These are phyloP conservation scores for Coniophora puteana DNA, from an alignment of 1,284 basidiomycete genomes.

Conservation along the genomic window DNA sequence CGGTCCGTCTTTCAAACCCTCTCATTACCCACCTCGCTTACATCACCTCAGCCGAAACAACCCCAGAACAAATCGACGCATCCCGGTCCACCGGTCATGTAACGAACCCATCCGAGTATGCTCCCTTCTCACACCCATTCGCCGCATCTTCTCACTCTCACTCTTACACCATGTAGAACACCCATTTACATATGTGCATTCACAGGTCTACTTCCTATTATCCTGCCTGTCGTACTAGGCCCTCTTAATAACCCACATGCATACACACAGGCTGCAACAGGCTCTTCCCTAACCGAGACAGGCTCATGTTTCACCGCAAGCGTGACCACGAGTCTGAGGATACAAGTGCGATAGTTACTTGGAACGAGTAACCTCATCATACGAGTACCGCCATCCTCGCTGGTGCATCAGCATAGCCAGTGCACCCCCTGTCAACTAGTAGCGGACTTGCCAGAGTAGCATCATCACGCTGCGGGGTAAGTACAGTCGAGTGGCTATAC, in stretches of 20 bases:
- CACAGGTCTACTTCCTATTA: slow-evolving; percentile 28
- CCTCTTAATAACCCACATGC: not conserved
- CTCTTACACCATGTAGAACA: slow-evolving; percentile 37
- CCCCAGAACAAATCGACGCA: slow-evolving; percentile 42
- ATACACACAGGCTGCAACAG: slow-evolving; percentile 51
- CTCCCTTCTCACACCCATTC: slow-evolving; percentile 9
- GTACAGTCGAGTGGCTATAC: no score
- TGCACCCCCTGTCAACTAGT: no score
- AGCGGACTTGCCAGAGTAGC: no score
- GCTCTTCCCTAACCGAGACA: slow-evolving; percentile 59
- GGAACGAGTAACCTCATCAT: slow-evolving; percentile 46
- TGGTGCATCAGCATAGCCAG: no score
- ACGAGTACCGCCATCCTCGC: not conserved
- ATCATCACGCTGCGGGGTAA: no score
- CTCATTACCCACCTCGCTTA: not conserved
- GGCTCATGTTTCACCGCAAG: slow-evolving; percentile 59
- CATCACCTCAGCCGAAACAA: slow-evolving; percentile 37
- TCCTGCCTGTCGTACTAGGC: slow-evolving; percentile 1
- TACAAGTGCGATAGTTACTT: slow-evolving; percentile 52
- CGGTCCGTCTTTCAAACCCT: slow-evolving; percentile 27
- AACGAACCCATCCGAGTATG: slow-evolving; percentile 53
- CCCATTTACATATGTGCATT: slow-evolving; percentile 63
- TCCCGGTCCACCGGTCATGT: slow-evolving; percentile 40
- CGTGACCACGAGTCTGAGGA: slow-evolving; percentile 59
- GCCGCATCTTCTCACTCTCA: not conserved